Evolutionary conservation across 2,329 filamentous ascomycete genomes (phyloP), one percentile per base, ranked within the genome.

Genomic region (Parascedosporium putredinis): DNA sequence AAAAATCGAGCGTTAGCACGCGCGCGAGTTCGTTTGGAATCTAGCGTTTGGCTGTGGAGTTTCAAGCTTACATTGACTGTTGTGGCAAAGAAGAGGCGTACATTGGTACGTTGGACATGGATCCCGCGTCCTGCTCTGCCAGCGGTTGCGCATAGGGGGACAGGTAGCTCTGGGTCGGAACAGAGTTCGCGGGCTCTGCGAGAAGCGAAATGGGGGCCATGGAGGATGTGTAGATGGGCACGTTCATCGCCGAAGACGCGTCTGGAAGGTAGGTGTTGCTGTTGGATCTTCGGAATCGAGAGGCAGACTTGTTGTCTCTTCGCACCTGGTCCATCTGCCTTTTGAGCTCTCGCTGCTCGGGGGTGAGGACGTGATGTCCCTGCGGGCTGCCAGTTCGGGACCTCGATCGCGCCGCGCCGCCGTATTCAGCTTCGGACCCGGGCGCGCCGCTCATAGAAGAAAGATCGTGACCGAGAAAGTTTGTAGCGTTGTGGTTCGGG

Each of bases 291-390:
- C 73, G 71, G 45, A 73, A 67, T 52, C 78, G 72, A 7, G 65
- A 61, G 3, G 71, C 67, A 14, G 75, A 61, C 59, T 82, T 83
- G 5, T 74, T 74, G 55, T 79, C 76, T 55, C 79, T 70, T 51
- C 80, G 73, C 42, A 70, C 74, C 56, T 75, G 75, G 55, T 82
- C 78, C 53, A 73, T 71, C 57, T 83, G 78, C 52, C 78, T 71
- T 65, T 79, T 82, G 38, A 82, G 60, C 58, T 81, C 78, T 54
- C 79, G 73, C 60, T 82, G 78, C 59, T 82, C 78, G 5, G 76
- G 67, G 5, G 76, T 78, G 58, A 81, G 68, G 33, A 20, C 23
- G 3, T 66, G 67, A 43, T 65, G 64, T 54, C 73, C 71, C 5
- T 78, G 76, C 23, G 79, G 78, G 63, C 79, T 83, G 20, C 73